Base-by-base conservation (phyloP, 1,139 yeast genomes). In the Scheffersomyces illinoinensis region DNA sequence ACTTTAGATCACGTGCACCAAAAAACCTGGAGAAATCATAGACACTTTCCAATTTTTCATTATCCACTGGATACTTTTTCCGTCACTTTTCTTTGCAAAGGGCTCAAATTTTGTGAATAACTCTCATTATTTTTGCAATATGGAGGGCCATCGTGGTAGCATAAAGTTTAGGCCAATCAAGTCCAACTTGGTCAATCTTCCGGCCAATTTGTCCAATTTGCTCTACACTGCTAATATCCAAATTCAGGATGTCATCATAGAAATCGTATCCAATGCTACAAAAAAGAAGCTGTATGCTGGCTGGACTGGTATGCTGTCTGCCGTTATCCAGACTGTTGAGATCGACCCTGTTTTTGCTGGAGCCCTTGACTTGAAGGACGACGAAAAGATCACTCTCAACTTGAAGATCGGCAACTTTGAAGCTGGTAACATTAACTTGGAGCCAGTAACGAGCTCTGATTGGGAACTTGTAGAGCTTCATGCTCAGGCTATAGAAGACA, bases 381-480 rank as follows among this genome's bases (percentile, higher is more conserved):
- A 73, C 14, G 76, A 79, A 4, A 67, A 71, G 39, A 79, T 88
- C n/a, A 68, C 67, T 1, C 56, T 83, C 52, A 77, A 78, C 56
- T 67, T 81, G 70, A 79, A 69, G 74, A 79, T 82, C 48, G 78
- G 83, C 48, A 78, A 82, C 17, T 83, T 78, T 24, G 81, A 76
- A 56, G 87, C 93, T 0, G 74, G 81, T 7, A 85, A 87, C 5
- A 87, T 93, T 8, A 87, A 85, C 68, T 80, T 93, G 53, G 98
- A 92, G 68, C 98, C 98, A 0, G 74, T 84, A 47, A 81, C 91
- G 0, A 74, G 88, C 3, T 83, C 90, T 4, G 99, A 95, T 70
- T 95, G 98, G 98, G 98, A 93, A 66, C 77, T 91, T 51, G 91
- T 93, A 5, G 97, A 93, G 68, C 76, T 90, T 4, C 91, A 95